Percentiles rank a stretch among this genome's conserved stretches.
These are phyloP conservation scores for Schrenkiella parvula DNA, from an alignment of 345 rosid species.

Conservation along the genomic window DNA sequence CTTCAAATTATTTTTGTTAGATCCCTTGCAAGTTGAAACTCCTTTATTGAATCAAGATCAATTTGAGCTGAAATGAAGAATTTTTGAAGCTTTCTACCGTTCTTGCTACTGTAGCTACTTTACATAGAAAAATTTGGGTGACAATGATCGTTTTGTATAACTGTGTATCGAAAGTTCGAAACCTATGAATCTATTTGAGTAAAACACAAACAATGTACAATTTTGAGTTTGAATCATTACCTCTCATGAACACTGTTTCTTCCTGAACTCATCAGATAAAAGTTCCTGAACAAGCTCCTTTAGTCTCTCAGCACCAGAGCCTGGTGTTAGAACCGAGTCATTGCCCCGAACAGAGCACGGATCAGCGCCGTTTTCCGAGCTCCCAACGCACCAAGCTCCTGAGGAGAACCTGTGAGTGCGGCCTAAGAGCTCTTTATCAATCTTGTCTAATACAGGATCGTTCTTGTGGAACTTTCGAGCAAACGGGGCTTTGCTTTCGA, in stretches of 20 bases:
- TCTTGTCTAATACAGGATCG: constrained; percentile 63
- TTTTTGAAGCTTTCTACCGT: neutral
- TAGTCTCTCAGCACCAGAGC: constrained; percentile 68
- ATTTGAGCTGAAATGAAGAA: neutral
- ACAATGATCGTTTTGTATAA: constrained; percentile 14
- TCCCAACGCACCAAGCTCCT: constrained; percentile 62
- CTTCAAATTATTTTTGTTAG: constrained; percentile 4
- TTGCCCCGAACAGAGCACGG: constrained; percentile 16
- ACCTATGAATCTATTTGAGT: constrained; percentile 21
- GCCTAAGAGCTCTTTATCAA: constrained; percentile 73
- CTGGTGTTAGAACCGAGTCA: constrained; percentile 53
- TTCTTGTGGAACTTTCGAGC: constrained; percentile 76
- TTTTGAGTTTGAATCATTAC: constrained; percentile 7
- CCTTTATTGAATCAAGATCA: constrained; percentile 11
- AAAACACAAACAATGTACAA: constrained; percentile 25
- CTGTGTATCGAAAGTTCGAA: neutral
- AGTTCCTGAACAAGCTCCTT: constrained; percentile 47
- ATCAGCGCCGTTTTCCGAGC: constrained; percentile 21
- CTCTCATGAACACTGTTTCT: constrained; percentile 54
- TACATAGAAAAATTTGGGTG: neutral
- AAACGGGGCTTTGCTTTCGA: constrained; percentile 74
- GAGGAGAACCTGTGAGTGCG: constrained; percentile 48
- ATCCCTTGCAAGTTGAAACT: neutral
- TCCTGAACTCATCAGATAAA: constrained; percentile 49
- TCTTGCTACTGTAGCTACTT: constrained; percentile 2